These are phyloP conservation scores for Micractinium conductrix DNA, from an alignment of 139 green algal species.

Conservation along the genomic window DNA sequence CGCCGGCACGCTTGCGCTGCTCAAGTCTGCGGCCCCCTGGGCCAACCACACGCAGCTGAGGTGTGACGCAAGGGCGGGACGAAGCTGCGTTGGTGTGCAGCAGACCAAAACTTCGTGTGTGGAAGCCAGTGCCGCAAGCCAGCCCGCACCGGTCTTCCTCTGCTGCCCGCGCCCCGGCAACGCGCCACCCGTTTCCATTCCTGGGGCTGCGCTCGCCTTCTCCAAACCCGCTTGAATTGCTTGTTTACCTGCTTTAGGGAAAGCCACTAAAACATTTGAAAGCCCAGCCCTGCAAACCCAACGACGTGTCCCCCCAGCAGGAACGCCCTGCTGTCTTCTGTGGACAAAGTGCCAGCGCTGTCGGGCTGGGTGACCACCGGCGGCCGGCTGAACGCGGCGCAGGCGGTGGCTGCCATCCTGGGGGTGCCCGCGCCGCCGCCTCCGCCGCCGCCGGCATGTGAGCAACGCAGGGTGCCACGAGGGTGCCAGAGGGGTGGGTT, in stretches of 20 bases:
- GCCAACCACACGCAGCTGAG: neutral
- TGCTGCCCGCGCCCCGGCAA: no score
- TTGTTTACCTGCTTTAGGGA: no score
- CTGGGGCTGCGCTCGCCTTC: no score
- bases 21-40: neutral
- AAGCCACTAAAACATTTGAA: no score
- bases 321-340: neutral
- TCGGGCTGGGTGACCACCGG: neutral
- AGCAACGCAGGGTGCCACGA: no score
- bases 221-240: no score
- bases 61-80: neutral
- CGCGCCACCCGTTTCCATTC: no score
- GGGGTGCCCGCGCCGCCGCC: neutral
- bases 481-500: neutral
- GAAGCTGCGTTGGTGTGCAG: neutral
- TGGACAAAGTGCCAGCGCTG: neutral
- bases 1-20: constrained; percentile 60
- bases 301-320: no score
- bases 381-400: neutral
- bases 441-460: neutral
- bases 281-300: no score
- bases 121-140: no score
- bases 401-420: neutral
- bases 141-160: no score
- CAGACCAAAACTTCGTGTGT: no score